Percentiles rank a stretch among this genome's conserved stretches.
Evolutionary conservation across 805 yeast species (phyloP).

Genomic region (Monosporozyma unispora): DNA sequence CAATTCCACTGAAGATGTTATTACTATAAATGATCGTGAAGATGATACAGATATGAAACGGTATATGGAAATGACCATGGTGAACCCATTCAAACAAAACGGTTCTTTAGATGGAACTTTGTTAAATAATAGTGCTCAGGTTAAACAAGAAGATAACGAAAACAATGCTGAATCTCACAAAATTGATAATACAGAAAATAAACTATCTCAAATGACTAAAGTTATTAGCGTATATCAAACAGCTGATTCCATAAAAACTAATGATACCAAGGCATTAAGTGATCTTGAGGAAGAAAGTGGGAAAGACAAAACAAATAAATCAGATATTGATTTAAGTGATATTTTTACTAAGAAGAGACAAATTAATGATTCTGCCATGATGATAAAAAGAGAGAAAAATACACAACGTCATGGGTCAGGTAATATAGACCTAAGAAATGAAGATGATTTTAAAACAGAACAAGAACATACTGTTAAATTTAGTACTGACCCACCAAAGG

Average conservation of each 20-base stretch:
- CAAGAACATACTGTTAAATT: conserved; percentile 23
- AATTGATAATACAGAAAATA: conserved; percentile 4
- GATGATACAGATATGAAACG: conserved; percentile 18
- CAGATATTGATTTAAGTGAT: conserved; percentile 21
- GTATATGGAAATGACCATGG: conserved; percentile 30
- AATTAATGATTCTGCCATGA: background rate
- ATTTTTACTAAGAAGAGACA: conserved; percentile 14
- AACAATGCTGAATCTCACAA: background rate
- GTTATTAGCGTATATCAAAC: conserved; percentile 26
- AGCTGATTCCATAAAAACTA: background rate
- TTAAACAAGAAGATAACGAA: conserved; percentile 4
- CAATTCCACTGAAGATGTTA: conserved; percentile 1
- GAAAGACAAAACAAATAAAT: conserved; percentile 8
- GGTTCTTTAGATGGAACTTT: conserved; percentile 10
- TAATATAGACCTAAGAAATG: background rate
- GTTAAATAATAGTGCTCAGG: background rate
- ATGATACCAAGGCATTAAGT: background rate
- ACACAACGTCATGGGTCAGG: background rate
- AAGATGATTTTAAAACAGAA: conserved; percentile 2
- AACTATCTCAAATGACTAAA: conserved; percentile 28
- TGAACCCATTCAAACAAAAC: conserved; percentile 22
- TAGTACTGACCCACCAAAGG: conserved; percentile 19
- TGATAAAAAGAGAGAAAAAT: background rate
- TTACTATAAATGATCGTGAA: conserved; percentile 4
- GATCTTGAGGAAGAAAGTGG: conserved; percentile 3